A percentile compares a stretch with the other conserved stretches of the same genome.
These are phyloP conservation scores for Fragosphaeria purpurea DNA, from an alignment of 2,329 filamentous ascomycete species.

Conservation along the genomic window DNA sequence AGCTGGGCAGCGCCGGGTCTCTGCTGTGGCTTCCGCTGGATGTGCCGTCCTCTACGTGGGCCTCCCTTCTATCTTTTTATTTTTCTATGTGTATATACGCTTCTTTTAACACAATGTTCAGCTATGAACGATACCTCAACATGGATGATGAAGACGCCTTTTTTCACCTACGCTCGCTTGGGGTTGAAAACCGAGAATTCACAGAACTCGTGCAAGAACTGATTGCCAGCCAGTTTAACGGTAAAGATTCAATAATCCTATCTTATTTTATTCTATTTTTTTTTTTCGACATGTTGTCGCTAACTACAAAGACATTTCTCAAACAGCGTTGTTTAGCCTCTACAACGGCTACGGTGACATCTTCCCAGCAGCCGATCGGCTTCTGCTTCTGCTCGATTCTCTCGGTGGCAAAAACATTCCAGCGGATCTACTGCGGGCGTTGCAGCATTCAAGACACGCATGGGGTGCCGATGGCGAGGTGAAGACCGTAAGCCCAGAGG, in stretches of 20 bases:
- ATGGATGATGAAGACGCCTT: conserved; percentile 23
- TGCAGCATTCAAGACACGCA: conserved; percentile 13
- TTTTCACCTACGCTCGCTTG: conserved; percentile 17
- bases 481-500: conserved; percentile 11
- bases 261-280: neutral
- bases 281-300: neutral
- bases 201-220: conserved; percentile 16
- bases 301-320: neutral
- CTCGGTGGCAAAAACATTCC: conserved; percentile 16
- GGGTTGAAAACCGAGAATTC: conserved; percentile 10
- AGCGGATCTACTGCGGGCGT: conserved; percentile 14
- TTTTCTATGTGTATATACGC: too few species aligned
- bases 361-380: conserved; percentile 16
- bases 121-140: conserved; percentile 25
- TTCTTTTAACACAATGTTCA: conserved; percentile 6
- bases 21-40: conserved; percentile 23
- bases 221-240: conserved; percentile 9
- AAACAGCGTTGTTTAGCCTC: conserved; percentile 16
- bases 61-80: neutral
- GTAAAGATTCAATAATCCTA: neutral
- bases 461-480: conserved; percentile 20
- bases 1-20: conserved; percentile 20
- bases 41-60: conserved; percentile 25
- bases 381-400: conserved; percentile 17
- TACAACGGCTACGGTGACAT: conserved; percentile 18